Evolutionary conservation across 2,329 filamentous ascomycete genomes (phyloP).

Genomic region (Aureobasidium sp.): DNA sequence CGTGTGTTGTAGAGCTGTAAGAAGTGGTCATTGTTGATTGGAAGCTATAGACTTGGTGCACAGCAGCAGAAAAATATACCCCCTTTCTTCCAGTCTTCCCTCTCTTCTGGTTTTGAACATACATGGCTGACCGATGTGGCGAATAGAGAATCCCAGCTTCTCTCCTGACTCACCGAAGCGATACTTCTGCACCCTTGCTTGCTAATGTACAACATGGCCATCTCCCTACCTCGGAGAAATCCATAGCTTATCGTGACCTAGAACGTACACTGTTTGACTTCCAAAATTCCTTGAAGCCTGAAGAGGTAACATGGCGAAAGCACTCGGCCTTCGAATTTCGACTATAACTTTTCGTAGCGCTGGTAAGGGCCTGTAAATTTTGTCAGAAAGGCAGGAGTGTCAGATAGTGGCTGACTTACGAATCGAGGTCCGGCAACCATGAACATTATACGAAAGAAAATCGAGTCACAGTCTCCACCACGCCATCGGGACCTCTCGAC

Average conservation of each 20-base stretch:
- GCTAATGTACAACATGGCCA: not conserved
- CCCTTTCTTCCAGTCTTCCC: not conserved
- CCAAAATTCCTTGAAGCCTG: not conserved
- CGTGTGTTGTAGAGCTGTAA: slow-evolving; percentile 23
- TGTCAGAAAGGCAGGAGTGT: not conserved
- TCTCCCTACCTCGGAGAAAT: not conserved
- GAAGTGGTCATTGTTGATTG: not conserved
- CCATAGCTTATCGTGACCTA: not conserved
- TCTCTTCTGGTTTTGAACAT: not conserved
- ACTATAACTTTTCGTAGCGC: not conserved
- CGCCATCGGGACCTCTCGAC: too few species aligned
- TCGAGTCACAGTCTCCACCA: not conserved
- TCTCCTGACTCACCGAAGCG: not conserved
- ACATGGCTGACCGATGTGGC: not conserved
- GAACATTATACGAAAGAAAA: not conserved
- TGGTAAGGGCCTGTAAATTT: not conserved
- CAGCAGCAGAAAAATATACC: not conserved
- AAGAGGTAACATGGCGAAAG: not conserved
- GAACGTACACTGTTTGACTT: not conserved
- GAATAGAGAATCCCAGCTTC: not conserved
- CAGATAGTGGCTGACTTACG: not conserved
- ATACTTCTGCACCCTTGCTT: too few species aligned
- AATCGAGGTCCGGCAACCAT: not conserved
- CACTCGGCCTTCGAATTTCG: not conserved
- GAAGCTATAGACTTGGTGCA: not conserved